Percentiles rank a stretch among this genome's conserved stretches.
Conservation (phyloP, 306 rosid genomes). For the Casuarina equisetifolia region DNA sequence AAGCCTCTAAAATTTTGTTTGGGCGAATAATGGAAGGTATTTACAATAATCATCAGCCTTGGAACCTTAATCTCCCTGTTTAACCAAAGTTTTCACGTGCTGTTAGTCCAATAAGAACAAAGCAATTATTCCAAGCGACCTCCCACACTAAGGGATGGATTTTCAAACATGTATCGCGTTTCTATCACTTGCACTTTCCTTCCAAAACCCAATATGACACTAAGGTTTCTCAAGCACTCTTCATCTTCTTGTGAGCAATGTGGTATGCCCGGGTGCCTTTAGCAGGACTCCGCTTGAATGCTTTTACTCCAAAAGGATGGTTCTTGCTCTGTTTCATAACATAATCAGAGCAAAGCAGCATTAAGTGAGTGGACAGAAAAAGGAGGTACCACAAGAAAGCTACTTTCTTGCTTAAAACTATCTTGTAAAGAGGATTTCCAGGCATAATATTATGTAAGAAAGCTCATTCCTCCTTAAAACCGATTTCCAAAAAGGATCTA, state of each 20-base stretch:
- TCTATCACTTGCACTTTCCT: not conserved
- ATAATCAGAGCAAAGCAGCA: not conserved
- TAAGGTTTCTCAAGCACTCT: slow-evolving; percentile 13
- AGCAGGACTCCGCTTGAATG: slow-evolving; percentile 59
- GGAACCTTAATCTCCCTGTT: not conserved
- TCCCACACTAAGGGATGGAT: not conserved
- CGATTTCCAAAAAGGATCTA: too few relatives aligned
- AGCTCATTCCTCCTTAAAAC: too few relatives aligned
- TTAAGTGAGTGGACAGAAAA: not conserved
- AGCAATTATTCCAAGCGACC: slow-evolving; percentile 8
- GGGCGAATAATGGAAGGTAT: slow-evolving; percentile 4
- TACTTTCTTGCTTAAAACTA: too few relatives aligned
- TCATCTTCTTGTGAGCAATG: slow-evolving; percentile 22
- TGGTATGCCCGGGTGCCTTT: slow-evolving; percentile 11
- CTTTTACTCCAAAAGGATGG: slow-evolving; percentile 54
- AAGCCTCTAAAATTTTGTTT: not conserved
- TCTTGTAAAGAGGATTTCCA: too few relatives aligned
- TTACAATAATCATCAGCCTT: slow-evolving; percentile 11
- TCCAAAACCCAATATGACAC: not conserved
- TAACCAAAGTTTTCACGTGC: not conserved
- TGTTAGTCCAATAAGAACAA: not conserved
- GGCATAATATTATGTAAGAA: too few relatives aligned
- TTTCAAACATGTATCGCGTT: not conserved
- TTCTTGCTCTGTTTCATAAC: slow-evolving; percentile 48
- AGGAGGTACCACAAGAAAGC: not conserved